Conservation (phyloP, 225 moss, liverwort and hornwort genomes). For the Pseudoscleropodium purum region DNA sequence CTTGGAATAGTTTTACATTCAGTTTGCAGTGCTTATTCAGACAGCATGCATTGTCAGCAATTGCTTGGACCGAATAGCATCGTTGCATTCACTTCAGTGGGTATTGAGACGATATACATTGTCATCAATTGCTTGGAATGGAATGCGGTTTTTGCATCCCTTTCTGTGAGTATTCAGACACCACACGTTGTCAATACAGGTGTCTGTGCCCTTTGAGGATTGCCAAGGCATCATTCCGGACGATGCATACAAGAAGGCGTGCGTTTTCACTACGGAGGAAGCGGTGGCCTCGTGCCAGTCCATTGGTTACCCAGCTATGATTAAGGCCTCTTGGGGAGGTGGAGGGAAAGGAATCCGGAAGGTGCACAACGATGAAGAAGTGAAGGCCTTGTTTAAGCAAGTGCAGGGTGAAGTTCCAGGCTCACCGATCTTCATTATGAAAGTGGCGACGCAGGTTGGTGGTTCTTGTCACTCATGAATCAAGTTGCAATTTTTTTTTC, state of each 20-base stretch:
- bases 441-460: constrained; percentile 78
- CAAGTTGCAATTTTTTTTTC: neutral
- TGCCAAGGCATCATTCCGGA: constrained; percentile 65
- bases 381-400: constrained; percentile 89
- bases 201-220: constrained; percentile 58
- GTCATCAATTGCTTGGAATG: neutral
- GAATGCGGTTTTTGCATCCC: neutral
- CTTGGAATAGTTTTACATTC: neutral
- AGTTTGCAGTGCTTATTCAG: neutral
- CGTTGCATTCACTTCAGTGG: neutral
- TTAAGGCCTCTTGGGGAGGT: constrained; percentile 99
- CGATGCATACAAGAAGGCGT: constrained; percentile 68
- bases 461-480: neutral
- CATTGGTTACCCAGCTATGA: constrained; percentile 92
- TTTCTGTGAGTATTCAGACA: neutral
- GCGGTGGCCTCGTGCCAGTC: constrained; percentile 69
- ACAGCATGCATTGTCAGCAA: neutral
- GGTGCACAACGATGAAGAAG: constrained; percentile 94
- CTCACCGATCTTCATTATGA: constrained; percentile 96
- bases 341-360: constrained; percentile 99
- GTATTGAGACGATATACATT: no score
- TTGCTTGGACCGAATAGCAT: neutral
- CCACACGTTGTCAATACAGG: constrained; percentile 24
- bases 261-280: constrained; percentile 82
- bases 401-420: constrained; percentile 99